Conservation (phyloP, 148 eudicot species). For the Arbutus unedo region DNA sequence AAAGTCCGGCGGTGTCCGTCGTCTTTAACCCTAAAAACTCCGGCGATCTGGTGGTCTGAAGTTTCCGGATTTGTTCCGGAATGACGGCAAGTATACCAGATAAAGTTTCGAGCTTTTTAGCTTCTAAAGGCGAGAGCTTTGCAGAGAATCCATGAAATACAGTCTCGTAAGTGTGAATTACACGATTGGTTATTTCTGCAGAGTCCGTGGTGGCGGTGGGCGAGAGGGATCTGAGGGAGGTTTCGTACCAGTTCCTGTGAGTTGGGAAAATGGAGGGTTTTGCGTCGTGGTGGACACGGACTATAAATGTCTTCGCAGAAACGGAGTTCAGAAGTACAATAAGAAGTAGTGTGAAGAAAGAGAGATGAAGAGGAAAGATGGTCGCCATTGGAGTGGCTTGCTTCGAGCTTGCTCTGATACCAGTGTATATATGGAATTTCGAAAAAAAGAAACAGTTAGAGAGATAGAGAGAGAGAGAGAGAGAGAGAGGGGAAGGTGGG, state of each 20-base stretch:
- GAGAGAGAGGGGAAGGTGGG: background rate
- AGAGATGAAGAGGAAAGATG: background rate
- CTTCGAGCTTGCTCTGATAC: background rate
- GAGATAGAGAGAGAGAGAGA: background rate
- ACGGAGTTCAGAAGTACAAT: background rate
- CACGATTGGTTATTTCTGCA: background rate
- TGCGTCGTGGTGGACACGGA: conserved; percentile 54
- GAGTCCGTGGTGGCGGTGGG: background rate
- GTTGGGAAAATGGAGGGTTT: conserved; percentile 81
- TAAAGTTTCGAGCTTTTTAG: conserved; percentile 34
- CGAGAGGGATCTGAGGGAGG: conserved; percentile 49
- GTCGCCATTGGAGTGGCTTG: conserved; percentile 18
- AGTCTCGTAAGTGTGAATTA: conserved; percentile 68
- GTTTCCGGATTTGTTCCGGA: conserved; percentile 64
- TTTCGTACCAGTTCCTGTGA: conserved; percentile 78
- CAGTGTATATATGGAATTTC: background rate
- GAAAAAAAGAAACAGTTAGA: background rate
- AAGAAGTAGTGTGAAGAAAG: background rate
- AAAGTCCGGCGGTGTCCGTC: conserved; percentile 39
- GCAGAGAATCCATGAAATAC: conserved; percentile 91
- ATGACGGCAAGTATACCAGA: conserved; percentile 53
- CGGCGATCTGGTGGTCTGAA: conserved; percentile 85
- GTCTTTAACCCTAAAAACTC: conserved; percentile 61
- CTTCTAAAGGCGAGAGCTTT: conserved; percentile 46
- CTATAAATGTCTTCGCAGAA: conserved; percentile 51